A percentile compares a stretch with the other conserved stretches of the same genome.
Conservation (phyloP, 495 filamentous ascomycete genomes). For the Sphaerosporella brunnea region DNA sequence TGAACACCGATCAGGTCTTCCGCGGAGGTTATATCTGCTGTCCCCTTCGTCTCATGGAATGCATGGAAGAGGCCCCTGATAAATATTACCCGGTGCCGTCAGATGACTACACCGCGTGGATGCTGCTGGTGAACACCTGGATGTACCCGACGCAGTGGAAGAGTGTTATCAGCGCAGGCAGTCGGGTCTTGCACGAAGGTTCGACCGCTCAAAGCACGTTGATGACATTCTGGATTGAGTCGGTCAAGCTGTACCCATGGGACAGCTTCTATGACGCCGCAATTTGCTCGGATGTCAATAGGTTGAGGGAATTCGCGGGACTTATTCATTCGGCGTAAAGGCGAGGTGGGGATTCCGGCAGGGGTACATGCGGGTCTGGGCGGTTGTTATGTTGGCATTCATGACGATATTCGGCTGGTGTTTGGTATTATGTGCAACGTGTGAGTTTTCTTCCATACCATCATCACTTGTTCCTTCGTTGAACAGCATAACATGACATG, state of each 20-base stretch:
- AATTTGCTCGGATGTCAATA: neutral
- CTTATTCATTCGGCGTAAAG: neutral
- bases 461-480: too few relatives aligned
- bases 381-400: too few relatives aligned
- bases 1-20: neutral
- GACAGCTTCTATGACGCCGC: neutral
- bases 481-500: too few relatives aligned
- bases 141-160: neutral
- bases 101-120: neutral
- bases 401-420: too few relatives aligned
- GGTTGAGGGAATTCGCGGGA: neutral
- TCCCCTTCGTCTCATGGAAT: neutral
- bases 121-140: neutral
- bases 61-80: neutral
- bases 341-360: too few relatives aligned
- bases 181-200: neutral
- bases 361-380: too few relatives aligned
- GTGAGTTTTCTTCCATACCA: too few relatives aligned
- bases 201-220: neutral
- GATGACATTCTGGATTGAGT: neutral
- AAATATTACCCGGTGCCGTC: neutral
- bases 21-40: slow-evolving; percentile 5
- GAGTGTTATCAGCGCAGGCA: neutral
- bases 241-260: neutral
- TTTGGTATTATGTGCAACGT: too few relatives aligned